Base-by-base conservation (phyloP, 23 red algal species). In the Chondrus crispus region DNA sequence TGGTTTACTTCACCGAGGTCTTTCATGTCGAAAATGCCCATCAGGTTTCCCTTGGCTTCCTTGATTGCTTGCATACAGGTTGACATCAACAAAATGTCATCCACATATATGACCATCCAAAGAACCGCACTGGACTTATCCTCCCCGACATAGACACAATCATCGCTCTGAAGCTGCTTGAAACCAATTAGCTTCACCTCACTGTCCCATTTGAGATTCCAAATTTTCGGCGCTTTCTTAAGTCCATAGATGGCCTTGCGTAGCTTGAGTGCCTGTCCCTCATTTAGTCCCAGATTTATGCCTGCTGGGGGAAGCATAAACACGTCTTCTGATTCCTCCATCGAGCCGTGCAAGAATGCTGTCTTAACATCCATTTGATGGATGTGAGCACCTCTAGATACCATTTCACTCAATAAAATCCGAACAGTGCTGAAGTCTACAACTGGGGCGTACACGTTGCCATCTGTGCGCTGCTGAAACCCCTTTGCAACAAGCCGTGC, bases 341-440 rank as follows among this genome's bases (percentile, higher is more conserved):
- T 57, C 22, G 14, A 57, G 1, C 60, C 84, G 84, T 82, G 39
- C 63, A 88, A 0, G 45, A 74, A 88, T 52, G 1, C 69, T 0
- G 85, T 89, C 66, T 51, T 0, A 26, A 89, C 0, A 54, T 89
- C 71, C 75, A 82, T 57, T 12, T 42, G 29, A 19, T 89, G 71
- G 52, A 89, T 58, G 18, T 64, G 36, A 29, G 11, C 14, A 32
- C 18, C 1, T 66, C 35, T 13, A 7, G 26, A 32, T 43, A 63
- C 81, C 26, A 66, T 22, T 22, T 0, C 26, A 32, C 0, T 32
- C 26, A 66, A 32, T 32, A 32, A 22, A 32, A 66, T n/a, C 18
- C 60, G 26, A 32, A 66, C 0, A 32, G 60, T 32, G 9, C 26
- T 1, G 60, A 8, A 66, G 35, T 66, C 60, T 62, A 62, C 50